These are phyloP conservation scores for Fusarium lyarnte DNA, from an alignment of 2,329 filamentous ascomycete genomes.

Conservation along the genomic window DNA sequence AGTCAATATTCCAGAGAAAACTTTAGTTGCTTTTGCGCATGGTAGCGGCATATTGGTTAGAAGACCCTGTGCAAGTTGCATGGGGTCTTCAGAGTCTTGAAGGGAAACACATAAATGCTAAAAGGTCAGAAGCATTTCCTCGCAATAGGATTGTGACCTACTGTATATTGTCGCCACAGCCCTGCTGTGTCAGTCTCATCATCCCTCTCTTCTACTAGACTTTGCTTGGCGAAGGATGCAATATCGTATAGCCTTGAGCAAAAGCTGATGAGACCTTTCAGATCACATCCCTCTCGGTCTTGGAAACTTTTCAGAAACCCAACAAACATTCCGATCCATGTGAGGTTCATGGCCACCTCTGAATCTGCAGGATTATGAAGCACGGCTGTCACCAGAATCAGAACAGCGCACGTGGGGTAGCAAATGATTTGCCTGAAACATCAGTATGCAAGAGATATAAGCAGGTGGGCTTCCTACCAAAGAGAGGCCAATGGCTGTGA, in stretches of 20 bases:
- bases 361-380: accelerated
- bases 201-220: accelerated
- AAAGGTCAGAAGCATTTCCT: too few species aligned
- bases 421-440: not conserved
- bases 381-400: not conserved
- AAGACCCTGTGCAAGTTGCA: too few species aligned
- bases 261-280: not conserved
- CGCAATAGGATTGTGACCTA: too few species aligned
- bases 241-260: not conserved
- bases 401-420: not conserved
- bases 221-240: not conserved
- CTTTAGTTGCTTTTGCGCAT: too few species aligned
- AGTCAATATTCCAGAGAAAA: too few species aligned
- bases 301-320: not conserved
- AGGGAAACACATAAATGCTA: too few species aligned
- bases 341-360: accelerated
- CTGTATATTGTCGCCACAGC: accelerated
- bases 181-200: accelerated
- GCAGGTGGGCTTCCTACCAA: accelerated
- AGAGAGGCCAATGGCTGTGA: not conserved
- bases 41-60: too few species aligned
- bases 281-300: not conserved
- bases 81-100: too few species aligned
- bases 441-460: accelerated
- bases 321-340: not conserved